Evolutionary conservation across 2,329 filamentous ascomycete species (phyloP).

Genomic region (Penicillium janthinellum): DNA sequence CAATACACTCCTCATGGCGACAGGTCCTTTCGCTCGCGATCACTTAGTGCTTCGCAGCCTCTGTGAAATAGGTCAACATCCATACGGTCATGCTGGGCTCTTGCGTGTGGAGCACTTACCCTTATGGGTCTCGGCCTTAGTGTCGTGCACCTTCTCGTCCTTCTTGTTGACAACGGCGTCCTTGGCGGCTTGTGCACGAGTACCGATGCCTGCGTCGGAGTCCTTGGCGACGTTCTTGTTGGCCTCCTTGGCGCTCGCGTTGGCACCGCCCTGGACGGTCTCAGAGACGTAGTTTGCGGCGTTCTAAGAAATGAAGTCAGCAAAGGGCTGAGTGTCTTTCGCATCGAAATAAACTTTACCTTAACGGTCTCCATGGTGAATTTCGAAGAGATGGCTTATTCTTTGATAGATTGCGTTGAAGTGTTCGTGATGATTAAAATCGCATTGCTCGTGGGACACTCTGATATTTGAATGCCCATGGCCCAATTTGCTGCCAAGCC

Average conservation of each 20-base stretch:
- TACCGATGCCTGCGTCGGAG: slow-evolving; percentile 53
- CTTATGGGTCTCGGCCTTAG: slow-evolving; percentile 26
- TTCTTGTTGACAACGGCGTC: slow-evolving; percentile 57
- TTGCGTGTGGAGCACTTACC: slow-evolving; percentile 7
- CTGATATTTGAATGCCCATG: no score
- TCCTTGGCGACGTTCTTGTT: slow-evolving; percentile 71
- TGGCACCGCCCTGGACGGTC: slow-evolving; percentile 59
- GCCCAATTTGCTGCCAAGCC: no score
- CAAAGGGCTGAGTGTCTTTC: background rate
- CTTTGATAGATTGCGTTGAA: background rate
- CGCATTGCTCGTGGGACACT: no score
- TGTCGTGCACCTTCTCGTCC: slow-evolving; percentile 55
- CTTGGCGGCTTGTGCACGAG: slow-evolving; percentile 57
- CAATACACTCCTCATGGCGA: background rate
- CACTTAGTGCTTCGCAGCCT: background rate
- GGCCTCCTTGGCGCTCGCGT: slow-evolving; percentile 64
- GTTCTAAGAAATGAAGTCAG: slow-evolving; percentile 43
- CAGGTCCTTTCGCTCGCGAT: background rate
- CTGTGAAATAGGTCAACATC: background rate
- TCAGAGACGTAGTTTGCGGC: slow-evolving; percentile 70
- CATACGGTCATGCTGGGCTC: background rate
- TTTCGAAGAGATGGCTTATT: background rate
- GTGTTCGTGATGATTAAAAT: background rate
- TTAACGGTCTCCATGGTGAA: background rate
- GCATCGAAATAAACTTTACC: background rate